A percentile compares a stretch with the other conserved stretches of the same genome.
phyloP scores from a whole-genome alignment of 345 rosid species.

The Moricandia moricandioides region DNA sequence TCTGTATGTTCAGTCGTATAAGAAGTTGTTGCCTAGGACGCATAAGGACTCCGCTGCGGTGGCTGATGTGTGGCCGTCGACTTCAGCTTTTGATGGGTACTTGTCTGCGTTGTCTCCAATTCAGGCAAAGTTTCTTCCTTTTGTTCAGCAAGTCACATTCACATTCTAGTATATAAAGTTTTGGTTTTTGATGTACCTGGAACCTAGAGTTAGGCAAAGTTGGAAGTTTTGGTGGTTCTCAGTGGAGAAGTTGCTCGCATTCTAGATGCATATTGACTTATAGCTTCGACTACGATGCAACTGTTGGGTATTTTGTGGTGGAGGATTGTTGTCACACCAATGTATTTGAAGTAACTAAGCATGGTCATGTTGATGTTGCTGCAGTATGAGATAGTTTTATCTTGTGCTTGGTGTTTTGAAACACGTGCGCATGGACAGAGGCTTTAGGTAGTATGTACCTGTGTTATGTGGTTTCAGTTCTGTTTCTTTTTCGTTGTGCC shows the following conservation, averaged over 20 bases:
- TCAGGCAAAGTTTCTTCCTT: conserved; percentile 55
- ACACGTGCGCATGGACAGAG: no score
- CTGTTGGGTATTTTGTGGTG: conserved; percentile 3
- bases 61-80: conserved; percentile 99
- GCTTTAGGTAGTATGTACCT: neutral
- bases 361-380: neutral
- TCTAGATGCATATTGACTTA: neutral
- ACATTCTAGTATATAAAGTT: no score
- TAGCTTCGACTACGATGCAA: neutral
- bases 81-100: conserved; percentile 96
- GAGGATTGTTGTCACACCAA: neutral
- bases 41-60: conserved; percentile 93
- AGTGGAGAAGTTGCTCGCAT: neutral
- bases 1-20: conserved; percentile 89
- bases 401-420: no score
- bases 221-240: neutral
- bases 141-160: neutral
- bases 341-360: neutral
- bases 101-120: conserved; percentile 94
- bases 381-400: neutral
- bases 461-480: neutral
- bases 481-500: neutral
- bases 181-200: neutral
- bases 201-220: neutral
- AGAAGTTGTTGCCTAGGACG: conserved; percentile 82